Conservation (phyloP, 441 rosid genomes). For the Brassica balearica region DNA sequence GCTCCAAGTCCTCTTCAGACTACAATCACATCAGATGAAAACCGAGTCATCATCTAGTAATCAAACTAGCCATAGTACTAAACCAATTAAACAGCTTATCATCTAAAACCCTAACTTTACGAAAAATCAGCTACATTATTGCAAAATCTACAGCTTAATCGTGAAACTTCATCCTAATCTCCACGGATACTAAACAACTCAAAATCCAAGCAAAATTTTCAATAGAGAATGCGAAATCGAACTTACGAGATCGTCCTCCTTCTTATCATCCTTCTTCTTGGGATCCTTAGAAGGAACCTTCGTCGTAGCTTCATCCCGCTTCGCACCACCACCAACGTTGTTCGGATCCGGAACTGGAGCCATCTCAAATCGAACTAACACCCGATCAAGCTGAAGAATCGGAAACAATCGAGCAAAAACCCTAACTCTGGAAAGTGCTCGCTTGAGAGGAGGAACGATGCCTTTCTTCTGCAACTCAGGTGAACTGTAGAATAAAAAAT, state of each 20-base stretch:
- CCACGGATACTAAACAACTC: not conserved
- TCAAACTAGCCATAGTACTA: not conserved
- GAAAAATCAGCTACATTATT: too few species aligned
- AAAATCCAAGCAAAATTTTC: not conserved
- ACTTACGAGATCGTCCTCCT: conserved; percentile 88
- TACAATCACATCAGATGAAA: conserved; percentile 43
- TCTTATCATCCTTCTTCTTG: conserved; percentile 89
- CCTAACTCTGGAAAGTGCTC: conserved; percentile 21
- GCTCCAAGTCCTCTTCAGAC: conserved; percentile 94
- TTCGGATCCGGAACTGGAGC: conserved; percentile 60
- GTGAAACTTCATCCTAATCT: too few species aligned
- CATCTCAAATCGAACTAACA: conserved; percentile 32
- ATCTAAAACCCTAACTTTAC: too few species aligned
- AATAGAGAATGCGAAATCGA: not conserved
- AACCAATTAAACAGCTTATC: too few species aligned
- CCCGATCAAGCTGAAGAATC: conserved; percentile 24
- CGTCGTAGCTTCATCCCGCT: conserved; percentile 60
- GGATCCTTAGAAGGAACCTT: conserved; percentile 84
- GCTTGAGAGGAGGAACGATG: conserved; percentile 20
- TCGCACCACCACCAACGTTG: conserved; percentile 52
- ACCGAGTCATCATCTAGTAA: conserved; percentile 10
- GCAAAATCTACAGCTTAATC: too few species aligned
- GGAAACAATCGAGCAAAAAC: conserved; percentile 34
- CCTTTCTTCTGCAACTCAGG: conserved; percentile 27
- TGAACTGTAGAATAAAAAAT: not conserved